These are phyloP conservation scores for Xylariaceae sp. DNA, from an alignment of 2,329 filamentous ascomycete genomes.

Conservation along the genomic window DNA sequence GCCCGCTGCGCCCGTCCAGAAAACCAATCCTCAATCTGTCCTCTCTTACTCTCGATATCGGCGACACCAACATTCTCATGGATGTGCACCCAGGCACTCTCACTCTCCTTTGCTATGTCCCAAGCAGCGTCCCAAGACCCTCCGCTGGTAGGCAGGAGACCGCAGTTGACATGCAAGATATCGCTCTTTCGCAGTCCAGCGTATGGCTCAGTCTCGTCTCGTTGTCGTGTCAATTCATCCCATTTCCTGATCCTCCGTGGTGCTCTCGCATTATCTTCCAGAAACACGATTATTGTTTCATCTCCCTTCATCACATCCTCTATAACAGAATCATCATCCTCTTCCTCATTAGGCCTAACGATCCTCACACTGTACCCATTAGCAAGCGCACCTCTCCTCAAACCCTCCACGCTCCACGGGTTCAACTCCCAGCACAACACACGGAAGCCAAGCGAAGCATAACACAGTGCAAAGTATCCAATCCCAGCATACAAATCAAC, in stretches of 20 bases:
- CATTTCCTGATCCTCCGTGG: slow-evolving; percentile 39
- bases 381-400: slow-evolving; percentile 68
- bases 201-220: background rate
- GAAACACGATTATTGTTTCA: slow-evolving; percentile 63
- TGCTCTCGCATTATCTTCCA: slow-evolving; percentile 64
- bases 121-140: slow-evolving; percentile 52
- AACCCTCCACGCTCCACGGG: slow-evolving; percentile 79
- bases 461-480: slow-evolving; percentile 89
- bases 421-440: slow-evolving; percentile 91
- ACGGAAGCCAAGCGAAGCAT: slow-evolving; percentile 66
- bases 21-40: slow-evolving; percentile 50
- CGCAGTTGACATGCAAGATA: slow-evolving; percentile 62
- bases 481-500: slow-evolving; percentile 91
- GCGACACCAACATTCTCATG: slow-evolving; percentile 62
- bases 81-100: slow-evolving; percentile 58
- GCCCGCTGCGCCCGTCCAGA: slow-evolving; percentile 32
- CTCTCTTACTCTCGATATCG: slow-evolving; percentile 47
- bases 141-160: slow-evolving; percentile 58
- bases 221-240: slow-evolving; percentile 22
- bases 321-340: slow-evolving; percentile 36
- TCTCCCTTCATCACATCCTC: slow-evolving; percentile 38
- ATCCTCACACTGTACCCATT: slow-evolving; percentile 66
- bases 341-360: slow-evolving; percentile 32
- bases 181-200: slow-evolving; percentile 35
- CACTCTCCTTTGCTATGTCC: slow-evolving; percentile 38